Evolutionary conservation across 192 early-diverging fungal genomes (phyloP).

Genomic region (Rhizoclosmatium sp.): DNA sequence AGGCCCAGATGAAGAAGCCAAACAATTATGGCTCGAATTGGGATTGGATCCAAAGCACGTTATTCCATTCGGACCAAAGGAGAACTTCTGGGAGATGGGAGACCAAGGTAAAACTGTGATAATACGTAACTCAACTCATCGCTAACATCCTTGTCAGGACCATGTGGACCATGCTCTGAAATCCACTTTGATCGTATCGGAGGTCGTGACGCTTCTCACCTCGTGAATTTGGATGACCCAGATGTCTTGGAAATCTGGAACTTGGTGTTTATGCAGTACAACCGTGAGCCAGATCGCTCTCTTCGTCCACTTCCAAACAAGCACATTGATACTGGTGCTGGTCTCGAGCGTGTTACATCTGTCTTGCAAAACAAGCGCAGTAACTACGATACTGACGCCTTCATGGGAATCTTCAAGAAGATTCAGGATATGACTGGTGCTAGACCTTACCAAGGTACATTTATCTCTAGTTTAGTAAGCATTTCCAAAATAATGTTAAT

Average conservation of each 20-base stretch:
- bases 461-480: neutral
- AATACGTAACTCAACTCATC: slow-evolving; percentile 9
- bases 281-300: slow-evolving; percentile 89
- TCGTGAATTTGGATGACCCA: slow-evolving; percentile 98
- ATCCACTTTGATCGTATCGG: slow-evolving; percentile 98
- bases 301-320: slow-evolving; percentile 91
- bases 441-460: slow-evolving; percentile 80
- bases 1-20: slow-evolving; percentile 87
- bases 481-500: neutral
- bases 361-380: slow-evolving; percentile 92
- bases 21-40: slow-evolving; percentile 88
- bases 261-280: slow-evolving; percentile 99
- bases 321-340: slow-evolving; percentile 99
- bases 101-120: slow-evolving; percentile 53
- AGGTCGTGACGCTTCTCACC: slow-evolving; percentile 81
- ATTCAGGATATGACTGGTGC: slow-evolving; percentile 91
- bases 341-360: slow-evolving; percentile 93
- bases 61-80: slow-evolving; percentile 87
- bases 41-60: slow-evolving; percentile 85
- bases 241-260: slow-evolving; percentile 99
- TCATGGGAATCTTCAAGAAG: slow-evolving; percentile 77
- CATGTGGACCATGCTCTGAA: slow-evolving; percentile 98
- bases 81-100: slow-evolving; percentile 91
- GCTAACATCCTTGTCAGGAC: slow-evolving; percentile 58
- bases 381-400: slow-evolving; percentile 98